Evolutionary conservation across 2,329 filamentous ascomycete species (phyloP).

Genomic region (Albophoma yamanashiensis): DNA sequence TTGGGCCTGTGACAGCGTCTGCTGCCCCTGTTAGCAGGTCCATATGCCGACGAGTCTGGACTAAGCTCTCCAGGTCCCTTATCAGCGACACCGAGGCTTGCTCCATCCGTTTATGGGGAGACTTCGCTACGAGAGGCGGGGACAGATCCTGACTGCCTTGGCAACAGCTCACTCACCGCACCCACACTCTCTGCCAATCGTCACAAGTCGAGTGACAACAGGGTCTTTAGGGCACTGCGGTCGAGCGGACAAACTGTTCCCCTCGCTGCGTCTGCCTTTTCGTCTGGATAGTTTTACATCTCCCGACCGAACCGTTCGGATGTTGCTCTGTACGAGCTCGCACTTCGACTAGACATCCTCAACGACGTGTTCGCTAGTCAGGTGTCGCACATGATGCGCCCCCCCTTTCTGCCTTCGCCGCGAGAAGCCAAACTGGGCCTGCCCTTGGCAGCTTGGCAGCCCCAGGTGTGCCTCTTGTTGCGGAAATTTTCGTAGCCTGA

Average conservation of each 20-base stretch:
- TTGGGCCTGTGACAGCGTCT: background rate
- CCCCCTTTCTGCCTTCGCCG: no score
- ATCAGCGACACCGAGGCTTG: background rate
- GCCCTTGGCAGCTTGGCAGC: background rate
- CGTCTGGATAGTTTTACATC: background rate
- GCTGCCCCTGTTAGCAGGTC: background rate
- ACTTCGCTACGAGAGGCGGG: background rate
- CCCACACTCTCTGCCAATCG: background rate
- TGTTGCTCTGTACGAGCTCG: background rate
- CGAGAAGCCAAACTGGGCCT: background rate
- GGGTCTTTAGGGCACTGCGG: background rate
- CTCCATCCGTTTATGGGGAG: background rate
- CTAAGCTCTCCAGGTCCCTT: background rate
- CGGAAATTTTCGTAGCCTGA: background rate
- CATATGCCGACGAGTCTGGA: background rate
- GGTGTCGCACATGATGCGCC: background rate
- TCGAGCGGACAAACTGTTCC: background rate
- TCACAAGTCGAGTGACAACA: background rate
- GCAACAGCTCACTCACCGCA: background rate
- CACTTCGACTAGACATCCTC: background rate
- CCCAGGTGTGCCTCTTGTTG: background rate
- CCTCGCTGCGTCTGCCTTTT: background rate
- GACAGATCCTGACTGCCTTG: background rate
- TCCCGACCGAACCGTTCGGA: background rate
- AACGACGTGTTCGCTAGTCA: background rate